phyloP scores from a whole-genome alignment of 345 rosid genomes.

The Moringa oleifera region DNA sequence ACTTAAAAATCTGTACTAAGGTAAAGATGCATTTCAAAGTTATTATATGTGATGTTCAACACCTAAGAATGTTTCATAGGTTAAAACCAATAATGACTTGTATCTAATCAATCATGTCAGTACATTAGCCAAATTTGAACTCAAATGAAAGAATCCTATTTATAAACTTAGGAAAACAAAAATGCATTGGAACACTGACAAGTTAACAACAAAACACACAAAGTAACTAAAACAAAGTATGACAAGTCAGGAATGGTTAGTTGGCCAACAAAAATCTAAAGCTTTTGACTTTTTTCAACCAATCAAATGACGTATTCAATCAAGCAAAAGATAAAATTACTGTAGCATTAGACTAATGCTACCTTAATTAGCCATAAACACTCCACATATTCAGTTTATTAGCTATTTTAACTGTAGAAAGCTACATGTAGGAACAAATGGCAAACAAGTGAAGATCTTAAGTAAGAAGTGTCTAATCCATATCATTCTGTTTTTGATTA shows the following conservation, averaged over 20 bases:
- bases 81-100: background rate
- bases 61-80: too few relatives aligned
- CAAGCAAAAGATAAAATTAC: constrained; percentile 8
- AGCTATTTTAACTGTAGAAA: constrained; percentile 8
- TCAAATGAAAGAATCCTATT: constrained; percentile 15
- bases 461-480: constrained; percentile 12
- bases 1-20: too few relatives aligned
- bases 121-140: constrained; percentile 3
- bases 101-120: background rate
- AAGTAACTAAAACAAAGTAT: constrained; percentile 2
- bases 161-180: constrained; percentile 4
- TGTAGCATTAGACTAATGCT: constrained; percentile 11
- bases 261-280: constrained; percentile 49
- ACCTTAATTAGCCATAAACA: background rate
- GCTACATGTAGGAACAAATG: constrained; percentile 10
- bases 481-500: too few relatives aligned
- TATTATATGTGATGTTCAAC: too few relatives aligned
- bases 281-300: constrained; percentile 38
- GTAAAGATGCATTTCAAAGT: too few relatives aligned
- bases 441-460: background rate
- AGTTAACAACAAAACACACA: background rate
- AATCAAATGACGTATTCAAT: constrained; percentile 15
- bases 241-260: constrained; percentile 15
- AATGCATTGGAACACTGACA: constrained; percentile 4
- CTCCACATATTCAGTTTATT: background rate